Evolutionary conservation across 176 grass and related monocot genomes (phyloP).

Genomic region (Oryza coarctata): DNA sequence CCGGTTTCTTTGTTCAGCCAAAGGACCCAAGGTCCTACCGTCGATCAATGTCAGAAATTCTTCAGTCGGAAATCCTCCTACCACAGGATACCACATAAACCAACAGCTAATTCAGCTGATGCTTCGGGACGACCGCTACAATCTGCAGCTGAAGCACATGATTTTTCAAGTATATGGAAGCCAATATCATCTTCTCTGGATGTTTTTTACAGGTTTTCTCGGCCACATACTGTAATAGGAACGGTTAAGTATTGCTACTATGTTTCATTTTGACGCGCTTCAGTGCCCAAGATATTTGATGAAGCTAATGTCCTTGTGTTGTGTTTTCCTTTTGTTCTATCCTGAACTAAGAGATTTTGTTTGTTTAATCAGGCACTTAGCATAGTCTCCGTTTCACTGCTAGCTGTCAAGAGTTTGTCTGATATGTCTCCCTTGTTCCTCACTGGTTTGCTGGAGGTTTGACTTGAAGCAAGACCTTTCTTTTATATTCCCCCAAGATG

Average conservation of each 20-base stretch:
- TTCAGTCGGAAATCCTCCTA: constrained; percentile 36
- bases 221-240: constrained; percentile 98
- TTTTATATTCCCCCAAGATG: constrained; percentile 16
- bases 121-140: constrained; percentile 52
- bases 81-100: constrained; percentile 30
- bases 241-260: constrained; percentile 70
- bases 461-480: constrained; percentile 22
- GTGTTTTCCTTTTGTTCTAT: background rate
- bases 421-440: constrained; percentile 87
- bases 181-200: constrained; percentile 63
- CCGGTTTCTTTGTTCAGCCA: constrained; percentile 31
- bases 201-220: constrained; percentile 96
- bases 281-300: background rate
- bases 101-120: constrained; percentile 40
- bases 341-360: constrained; percentile 32
- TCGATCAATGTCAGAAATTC: constrained; percentile 21
- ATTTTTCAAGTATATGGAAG: constrained; percentile 50
- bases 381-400: constrained; percentile 93
- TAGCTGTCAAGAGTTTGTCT: constrained; percentile 72
- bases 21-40: constrained; percentile 21
- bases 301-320: background rate
- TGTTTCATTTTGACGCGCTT: constrained; percentile 20
- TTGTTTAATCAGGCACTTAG: constrained; percentile 77
- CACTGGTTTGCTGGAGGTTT: constrained; percentile 81
- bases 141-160: constrained; percentile 62